phyloP scores from a whole-genome alignment of 2,329 filamentous ascomycete species.

The Fusarium sulawesiense region DNA sequence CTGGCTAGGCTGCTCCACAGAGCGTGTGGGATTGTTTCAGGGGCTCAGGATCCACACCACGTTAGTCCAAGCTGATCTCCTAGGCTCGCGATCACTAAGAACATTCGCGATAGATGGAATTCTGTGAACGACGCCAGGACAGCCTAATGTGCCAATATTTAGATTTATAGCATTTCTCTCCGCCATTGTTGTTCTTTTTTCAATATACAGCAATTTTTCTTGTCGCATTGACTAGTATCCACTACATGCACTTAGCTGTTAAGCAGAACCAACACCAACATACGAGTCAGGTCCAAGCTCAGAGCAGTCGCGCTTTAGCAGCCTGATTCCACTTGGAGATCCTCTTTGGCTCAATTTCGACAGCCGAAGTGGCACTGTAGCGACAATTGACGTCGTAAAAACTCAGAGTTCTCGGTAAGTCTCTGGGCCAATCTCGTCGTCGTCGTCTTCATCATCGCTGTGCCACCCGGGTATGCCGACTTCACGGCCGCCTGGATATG shows the following conservation, averaged over 20 bases:
- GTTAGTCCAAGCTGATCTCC: not conserved
- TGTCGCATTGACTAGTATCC: not conserved
- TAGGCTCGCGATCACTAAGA: not conserved
- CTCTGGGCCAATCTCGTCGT: not conserved
- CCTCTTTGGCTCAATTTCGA: not conserved
- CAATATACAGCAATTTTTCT: too few relatives aligned
- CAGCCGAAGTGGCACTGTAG: not conserved
- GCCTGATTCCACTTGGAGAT: not conserved
- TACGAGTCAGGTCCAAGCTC: not conserved
- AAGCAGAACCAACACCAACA: not conserved
- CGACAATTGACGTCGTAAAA: not conserved
- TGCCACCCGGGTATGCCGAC: not conserved
- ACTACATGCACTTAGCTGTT: not conserved
- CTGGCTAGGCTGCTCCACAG: too few relatives aligned
- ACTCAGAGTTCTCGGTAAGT: not conserved
- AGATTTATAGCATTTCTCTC: too few relatives aligned
- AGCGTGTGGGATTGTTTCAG: not conserved
- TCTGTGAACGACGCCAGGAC: not conserved
- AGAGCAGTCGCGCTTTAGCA: not conserved
- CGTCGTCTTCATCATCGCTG: not conserved
- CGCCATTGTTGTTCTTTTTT: too few relatives aligned
- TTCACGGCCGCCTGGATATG: not conserved
- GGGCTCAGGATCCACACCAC: not conserved
- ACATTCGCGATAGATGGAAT: not conserved
- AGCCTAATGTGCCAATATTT: accelerated